Percentiles rank a stretch among this genome's conserved stretches.
phyloP scores from a whole-genome alignment of 805 yeast species.

The Monosporozyma solicola region DNA sequence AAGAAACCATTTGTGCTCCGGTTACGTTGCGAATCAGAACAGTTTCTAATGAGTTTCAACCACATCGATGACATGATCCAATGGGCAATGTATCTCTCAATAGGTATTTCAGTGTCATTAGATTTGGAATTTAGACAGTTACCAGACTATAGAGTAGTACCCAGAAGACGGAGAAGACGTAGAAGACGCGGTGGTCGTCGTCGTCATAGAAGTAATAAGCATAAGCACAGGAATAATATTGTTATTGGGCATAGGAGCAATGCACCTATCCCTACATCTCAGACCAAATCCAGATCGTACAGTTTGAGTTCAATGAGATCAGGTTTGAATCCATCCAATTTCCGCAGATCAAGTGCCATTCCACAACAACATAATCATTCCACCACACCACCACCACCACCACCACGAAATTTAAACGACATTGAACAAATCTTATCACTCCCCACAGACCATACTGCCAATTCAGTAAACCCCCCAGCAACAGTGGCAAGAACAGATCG shows the following conservation, averaged over 20 bases:
- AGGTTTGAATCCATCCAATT: background rate
- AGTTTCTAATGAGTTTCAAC: slow-evolving; percentile 58
- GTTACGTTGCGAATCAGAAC: slow-evolving; percentile 75
- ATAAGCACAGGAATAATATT: background rate
- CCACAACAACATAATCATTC: background rate
- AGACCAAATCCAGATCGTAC: background rate
- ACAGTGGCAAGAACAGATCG: background rate
- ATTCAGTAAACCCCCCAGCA: background rate
- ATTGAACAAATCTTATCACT: background rate
- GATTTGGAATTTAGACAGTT: slow-evolving; percentile 63
- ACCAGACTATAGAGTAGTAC: slow-evolving; percentile 75
- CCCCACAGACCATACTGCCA: background rate
- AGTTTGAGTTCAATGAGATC: background rate
- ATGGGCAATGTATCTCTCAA: slow-evolving; percentile 66
- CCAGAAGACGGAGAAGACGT: slow-evolving; percentile 66
- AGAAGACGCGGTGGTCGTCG: slow-evolving; percentile 58
- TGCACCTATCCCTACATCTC: background rate
- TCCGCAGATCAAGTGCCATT: background rate
- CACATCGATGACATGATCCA: slow-evolving; percentile 58
- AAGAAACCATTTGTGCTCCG: slow-evolving; percentile 63
- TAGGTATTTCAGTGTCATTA: slow-evolving; percentile 72
- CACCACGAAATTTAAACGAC: background rate
- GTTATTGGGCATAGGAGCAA: background rate
- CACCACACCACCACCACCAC: background rate
- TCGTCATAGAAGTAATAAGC: slow-evolving; percentile 38